Percentiles rank a stretch among this genome's conserved stretches.
These are phyloP conservation scores for Syzygium syzygioides DNA, from an alignment of 441 rosid species.

Conservation along the genomic window DNA sequence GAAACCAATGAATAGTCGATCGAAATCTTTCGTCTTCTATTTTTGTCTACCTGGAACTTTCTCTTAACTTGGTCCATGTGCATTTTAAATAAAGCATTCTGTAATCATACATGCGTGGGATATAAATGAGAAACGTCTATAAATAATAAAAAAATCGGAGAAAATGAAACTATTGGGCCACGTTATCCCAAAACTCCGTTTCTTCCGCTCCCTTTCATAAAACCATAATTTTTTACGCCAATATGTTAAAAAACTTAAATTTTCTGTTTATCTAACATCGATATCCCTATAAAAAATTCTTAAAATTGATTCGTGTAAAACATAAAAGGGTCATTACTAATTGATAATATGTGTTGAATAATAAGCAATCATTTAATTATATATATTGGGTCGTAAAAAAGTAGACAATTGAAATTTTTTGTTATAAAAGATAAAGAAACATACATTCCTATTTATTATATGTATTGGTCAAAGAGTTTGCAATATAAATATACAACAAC, in stretches of 20 bases:
- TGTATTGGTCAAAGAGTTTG: fast-evolving
- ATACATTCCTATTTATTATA: not conserved
- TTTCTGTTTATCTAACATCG: not conserved
- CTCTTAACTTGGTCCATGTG: not conserved
- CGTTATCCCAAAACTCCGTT: too few relatives aligned
- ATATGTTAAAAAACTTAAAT: not conserved
- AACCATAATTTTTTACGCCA: not conserved
- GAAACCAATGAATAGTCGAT: too few relatives aligned
- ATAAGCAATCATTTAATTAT: not conserved
- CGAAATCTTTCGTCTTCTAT: too few relatives aligned
- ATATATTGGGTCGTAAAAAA: too few relatives aligned
- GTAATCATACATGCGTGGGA: not conserved
- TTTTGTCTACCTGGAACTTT: too few relatives aligned
- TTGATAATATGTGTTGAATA: not conserved
- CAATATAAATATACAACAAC: not conserved
- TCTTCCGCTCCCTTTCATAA: too few relatives aligned
- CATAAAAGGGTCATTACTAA: not conserved
- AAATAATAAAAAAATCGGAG: too few relatives aligned
- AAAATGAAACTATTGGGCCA: too few relatives aligned
- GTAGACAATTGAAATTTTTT: too few relatives aligned
- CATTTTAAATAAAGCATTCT: not conserved
- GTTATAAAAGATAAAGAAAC: not conserved
- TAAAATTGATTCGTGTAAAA: too few relatives aligned
- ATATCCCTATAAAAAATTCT: not conserved
- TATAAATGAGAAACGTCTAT: too few relatives aligned